A percentile compares a stretch with the other conserved stretches of the same genome.
phyloP scores from a whole-genome alignment of 2,329 filamentous ascomycete genomes.

The Phialemoniopsis sp. region DNA sequence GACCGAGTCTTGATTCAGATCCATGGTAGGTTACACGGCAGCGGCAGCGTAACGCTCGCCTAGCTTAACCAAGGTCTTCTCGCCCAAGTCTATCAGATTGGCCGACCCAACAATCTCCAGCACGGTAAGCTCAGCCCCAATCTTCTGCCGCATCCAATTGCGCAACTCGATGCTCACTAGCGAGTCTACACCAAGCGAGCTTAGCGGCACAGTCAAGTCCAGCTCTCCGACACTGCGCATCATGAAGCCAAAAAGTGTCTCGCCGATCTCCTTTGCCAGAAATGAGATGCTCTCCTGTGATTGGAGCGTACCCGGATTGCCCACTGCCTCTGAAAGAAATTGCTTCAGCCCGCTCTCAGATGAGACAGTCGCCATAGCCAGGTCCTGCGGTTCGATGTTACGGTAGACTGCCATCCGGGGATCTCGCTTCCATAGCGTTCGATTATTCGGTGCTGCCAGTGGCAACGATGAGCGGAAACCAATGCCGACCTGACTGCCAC shows the following conservation, averaged over 20 bases:
- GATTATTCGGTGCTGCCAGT: slow-evolving; percentile 3
- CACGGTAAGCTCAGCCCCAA: slow-evolving; percentile 10
- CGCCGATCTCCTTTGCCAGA: slow-evolving; percentile 7
- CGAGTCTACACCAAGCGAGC: slow-evolving; percentile 18
- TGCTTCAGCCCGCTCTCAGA: not conserved
- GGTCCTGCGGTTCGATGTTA: slow-evolving; percentile 2
- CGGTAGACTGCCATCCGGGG: slow-evolving; percentile 7
- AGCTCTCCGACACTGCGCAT: slow-evolving; percentile 3
- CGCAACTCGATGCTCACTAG: slow-evolving; percentile 21
- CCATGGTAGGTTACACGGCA: too few species aligned
- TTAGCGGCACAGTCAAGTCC: slow-evolving; percentile 5
- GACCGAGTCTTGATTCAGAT: too few species aligned
- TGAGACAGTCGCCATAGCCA: not conserved
- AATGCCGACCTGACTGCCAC: not conserved
- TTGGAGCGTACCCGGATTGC: not conserved
- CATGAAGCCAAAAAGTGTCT: slow-evolving; percentile 3
- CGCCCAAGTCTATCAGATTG: too few species aligned
- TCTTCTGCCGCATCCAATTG: slow-evolving; percentile 16
- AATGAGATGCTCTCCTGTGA: not conserved
- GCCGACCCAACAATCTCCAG: too few species aligned
- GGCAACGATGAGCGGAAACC: not conserved
- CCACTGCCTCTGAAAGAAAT: not conserved
- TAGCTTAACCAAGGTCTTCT: too few species aligned
- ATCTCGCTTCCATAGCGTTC: slow-evolving; percentile 3
- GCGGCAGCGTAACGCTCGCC: too few species aligned